These are phyloP conservation scores for Cyberlindnera amylophila DNA, from an alignment of 805 yeast species.

Conservation along the genomic window DNA sequence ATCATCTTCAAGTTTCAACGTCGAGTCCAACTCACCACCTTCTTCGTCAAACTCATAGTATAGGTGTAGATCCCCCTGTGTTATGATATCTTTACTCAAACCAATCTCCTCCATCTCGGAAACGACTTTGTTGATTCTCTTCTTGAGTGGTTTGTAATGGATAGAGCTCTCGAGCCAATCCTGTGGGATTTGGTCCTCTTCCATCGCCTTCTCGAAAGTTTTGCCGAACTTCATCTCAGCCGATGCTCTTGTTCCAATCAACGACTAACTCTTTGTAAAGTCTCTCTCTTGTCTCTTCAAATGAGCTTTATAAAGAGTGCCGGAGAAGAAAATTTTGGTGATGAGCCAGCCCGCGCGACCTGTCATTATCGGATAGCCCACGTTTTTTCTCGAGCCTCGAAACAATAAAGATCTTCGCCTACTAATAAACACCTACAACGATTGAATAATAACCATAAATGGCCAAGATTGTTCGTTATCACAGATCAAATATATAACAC, in stretches of 20 bases:
- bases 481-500: too few species aligned
- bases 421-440: not conserved
- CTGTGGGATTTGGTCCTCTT: conserved; percentile 56
- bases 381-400: too few species aligned
- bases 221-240: conserved; percentile 70
- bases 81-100: conserved; percentile 40
- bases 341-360: not conserved
- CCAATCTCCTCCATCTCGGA: conserved; percentile 59
- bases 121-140: conserved; percentile 62
- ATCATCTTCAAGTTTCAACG: conserved; percentile 8
- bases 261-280: not conserved
- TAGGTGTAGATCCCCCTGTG: conserved; percentile 6
- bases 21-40: conserved; percentile 8
- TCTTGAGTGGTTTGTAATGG: conserved; percentile 67
- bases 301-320: too few species aligned
- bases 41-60: conserved; percentile 21
- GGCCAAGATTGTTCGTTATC: too few species aligned
- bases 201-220: conserved; percentile 57
- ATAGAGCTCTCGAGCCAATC: conserved; percentile 69
- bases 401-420: not conserved
- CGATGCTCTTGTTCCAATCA: not conserved
- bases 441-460: too few species aligned
- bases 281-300: too few species aligned
- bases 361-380: not conserved
- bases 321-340: not conserved